Conservation (phyloP, 108 stramenopile species). For the Epithemia pelagica region DNA sequence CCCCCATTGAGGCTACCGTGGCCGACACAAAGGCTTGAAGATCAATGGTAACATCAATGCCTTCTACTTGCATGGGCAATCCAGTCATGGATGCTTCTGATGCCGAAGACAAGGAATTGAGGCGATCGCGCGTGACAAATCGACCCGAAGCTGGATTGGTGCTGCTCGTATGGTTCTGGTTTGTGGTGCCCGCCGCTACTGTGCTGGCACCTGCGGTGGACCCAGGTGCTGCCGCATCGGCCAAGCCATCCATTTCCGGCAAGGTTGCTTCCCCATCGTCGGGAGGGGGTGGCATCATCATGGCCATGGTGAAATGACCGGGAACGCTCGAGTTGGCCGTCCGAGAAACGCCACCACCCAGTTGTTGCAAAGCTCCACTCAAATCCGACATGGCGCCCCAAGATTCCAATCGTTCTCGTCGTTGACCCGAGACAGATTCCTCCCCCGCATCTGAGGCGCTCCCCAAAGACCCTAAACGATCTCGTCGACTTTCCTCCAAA, state of each 20-base stretch:
- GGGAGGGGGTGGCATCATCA: not conserved
- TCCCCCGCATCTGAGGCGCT: constrained; percentile 5
- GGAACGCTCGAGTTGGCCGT: constrained; percentile 6
- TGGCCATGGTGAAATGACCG: constrained; percentile 16
- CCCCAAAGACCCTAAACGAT: constrained; percentile 20
- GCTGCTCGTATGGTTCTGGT: constrained; percentile 26
- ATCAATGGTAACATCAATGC: constrained; percentile 25
- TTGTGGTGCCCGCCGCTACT: not conserved
- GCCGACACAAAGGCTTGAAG: constrained; percentile 39
- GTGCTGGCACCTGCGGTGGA: too few relatives aligned
- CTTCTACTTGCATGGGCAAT: constrained; percentile 8
- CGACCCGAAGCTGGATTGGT: constrained; percentile 1
- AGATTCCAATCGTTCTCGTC: constrained; percentile 65
- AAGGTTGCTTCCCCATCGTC: not conserved
- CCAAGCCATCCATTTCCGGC: constrained; percentile 36
- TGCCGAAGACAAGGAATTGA: constrained; percentile 57
- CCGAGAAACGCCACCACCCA: constrained; percentile 5
- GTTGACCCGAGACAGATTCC: constrained; percentile 12
- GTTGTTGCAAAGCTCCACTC: constrained; percentile 26
- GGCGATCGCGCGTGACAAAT: constrained; percentile 28
- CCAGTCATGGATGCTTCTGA: constrained; percentile 38
- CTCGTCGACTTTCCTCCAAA: constrained; percentile 13
- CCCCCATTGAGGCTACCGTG: constrained; percentile 37
- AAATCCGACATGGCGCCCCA: constrained; percentile 89
- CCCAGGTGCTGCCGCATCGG: constrained; percentile 40